Conservation (phyloP, 2,329 filamentous ascomycete species). For the Exophiala phaeomuriformis region DNA sequence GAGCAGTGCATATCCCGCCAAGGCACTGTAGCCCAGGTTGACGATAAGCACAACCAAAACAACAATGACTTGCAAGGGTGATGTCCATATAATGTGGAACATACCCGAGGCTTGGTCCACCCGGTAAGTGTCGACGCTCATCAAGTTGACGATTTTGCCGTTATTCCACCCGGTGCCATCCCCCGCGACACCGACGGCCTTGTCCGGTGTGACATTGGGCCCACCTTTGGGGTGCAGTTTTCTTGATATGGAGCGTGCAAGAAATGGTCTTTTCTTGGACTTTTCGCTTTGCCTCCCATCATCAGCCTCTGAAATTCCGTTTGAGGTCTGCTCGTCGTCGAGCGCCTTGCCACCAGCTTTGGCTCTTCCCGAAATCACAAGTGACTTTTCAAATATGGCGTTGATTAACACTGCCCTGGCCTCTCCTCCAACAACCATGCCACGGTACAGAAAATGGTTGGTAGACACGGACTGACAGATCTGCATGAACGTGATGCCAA, state of each 20-base stretch:
- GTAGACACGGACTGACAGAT: conserved; percentile 69
- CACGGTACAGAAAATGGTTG: conserved; percentile 87
- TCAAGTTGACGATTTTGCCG: conserved; percentile 82
- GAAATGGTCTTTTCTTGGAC: conserved; percentile 20
- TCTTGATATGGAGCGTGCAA: conserved; percentile 31
- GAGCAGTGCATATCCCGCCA: conserved; percentile 79
- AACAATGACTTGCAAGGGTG: conserved; percentile 68
- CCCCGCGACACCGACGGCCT: conserved; percentile 47
- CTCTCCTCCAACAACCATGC: conserved; percentile 87
- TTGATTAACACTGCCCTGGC: conserved; percentile 72
- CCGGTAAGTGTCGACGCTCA: conserved; percentile 92
- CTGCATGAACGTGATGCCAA: conserved; percentile 83
- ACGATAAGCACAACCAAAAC: conserved; percentile 73
- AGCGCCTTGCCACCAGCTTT: conserved; percentile 65
- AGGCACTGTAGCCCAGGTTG: conserved; percentile 82
- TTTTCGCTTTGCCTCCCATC: conserved; percentile 41
- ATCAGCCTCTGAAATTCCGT: conserved; percentile 41
- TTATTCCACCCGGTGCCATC: conserved; percentile 85
- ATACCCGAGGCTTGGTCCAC: conserved; percentile 81
- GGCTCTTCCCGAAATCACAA: conserved; percentile 79
- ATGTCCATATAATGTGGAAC: conserved; percentile 87
- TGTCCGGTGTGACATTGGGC: conserved; percentile 36
- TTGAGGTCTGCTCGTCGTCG: conserved; percentile 44
- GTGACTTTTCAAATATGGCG: conserved; percentile 84
- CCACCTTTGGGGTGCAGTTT: conserved; percentile 34